Percentiles rank a stretch among this genome's conserved stretches.
phyloP scores from a whole-genome alignment of 176 grass and related monocot genomes.

The Phragmites australis region DNA sequence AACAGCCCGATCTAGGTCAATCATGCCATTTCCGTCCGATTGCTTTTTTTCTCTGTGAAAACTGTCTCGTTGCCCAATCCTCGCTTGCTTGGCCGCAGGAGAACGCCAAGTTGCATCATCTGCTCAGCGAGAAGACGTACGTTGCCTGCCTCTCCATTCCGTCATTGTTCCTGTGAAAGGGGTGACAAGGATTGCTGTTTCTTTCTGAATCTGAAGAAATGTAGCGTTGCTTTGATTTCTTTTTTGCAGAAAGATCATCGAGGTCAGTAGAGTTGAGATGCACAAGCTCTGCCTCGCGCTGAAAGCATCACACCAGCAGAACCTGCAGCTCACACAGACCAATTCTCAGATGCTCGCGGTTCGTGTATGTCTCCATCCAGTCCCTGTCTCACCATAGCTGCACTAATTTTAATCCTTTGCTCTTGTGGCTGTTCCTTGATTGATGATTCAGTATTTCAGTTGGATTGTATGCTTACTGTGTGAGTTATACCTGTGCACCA shows the following conservation, averaged over 20 bases:
- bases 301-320: slow-evolving; percentile 44
- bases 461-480: not conserved
- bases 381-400: slow-evolving; percentile 8
- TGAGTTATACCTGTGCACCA: not conserved
- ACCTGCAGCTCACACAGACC: slow-evolving; percentile 43
- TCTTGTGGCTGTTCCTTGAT: not conserved
- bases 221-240: not conserved
- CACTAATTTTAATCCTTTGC: not conserved
- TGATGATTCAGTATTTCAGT: not conserved
- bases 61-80: not conserved
- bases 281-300: slow-evolving; percentile 47
- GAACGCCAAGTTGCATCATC: slow-evolving; percentile 31
- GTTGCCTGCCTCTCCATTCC: not conserved
- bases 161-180: not conserved
- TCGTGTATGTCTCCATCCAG: slow-evolving; percentile 18
- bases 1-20: not conserved
- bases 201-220: not conserved
- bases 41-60: not conserved
- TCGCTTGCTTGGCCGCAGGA: slow-evolving; percentile 41
- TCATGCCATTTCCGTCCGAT: not conserved
- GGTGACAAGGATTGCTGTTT: not conserved
- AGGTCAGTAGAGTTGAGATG: slow-evolving; percentile 40
- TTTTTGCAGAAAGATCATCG: slow-evolving; percentile 50
- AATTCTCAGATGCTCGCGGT: slow-evolving; percentile 62
- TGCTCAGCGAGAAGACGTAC: slow-evolving; percentile 52